These are phyloP conservation scores for Tricholomella constricta DNA, from an alignment of 768 basidiomycete species.

Conservation along the genomic window DNA sequence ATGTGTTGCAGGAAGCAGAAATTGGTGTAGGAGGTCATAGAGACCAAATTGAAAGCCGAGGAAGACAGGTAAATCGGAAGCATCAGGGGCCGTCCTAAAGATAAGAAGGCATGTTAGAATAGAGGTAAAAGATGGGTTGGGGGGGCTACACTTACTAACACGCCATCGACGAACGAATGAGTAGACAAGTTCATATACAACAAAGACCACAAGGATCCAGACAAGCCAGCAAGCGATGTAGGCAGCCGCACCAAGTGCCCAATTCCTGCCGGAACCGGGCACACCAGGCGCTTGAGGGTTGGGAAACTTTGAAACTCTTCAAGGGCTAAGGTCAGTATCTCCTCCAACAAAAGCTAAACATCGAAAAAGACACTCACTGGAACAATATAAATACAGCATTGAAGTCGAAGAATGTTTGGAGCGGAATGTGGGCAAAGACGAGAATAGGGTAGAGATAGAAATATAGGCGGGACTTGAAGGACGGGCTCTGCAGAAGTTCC, in stretches of 20 bases:
- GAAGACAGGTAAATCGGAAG: conserved; percentile 84
- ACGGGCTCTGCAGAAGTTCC: conserved; percentile 65
- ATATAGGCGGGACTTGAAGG: conserved; percentile 53
- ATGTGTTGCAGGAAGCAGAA: conserved; percentile 86
- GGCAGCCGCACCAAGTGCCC: conserved; percentile 81
- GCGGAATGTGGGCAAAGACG: conserved; percentile 67
- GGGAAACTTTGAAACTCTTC: conserved; percentile 74
- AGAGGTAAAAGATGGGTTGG: conserved; percentile 19
- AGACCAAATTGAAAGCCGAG: conserved; percentile 71
- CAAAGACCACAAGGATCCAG: conserved; percentile 71
- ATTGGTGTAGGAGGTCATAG: conserved; percentile 78
- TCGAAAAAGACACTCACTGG: conserved; percentile 58
- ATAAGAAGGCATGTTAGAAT: conserved; percentile 3
- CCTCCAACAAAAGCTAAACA: conserved; percentile 3
- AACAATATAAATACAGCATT: conserved; percentile 83
- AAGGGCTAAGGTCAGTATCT: conserved; percentile 4
- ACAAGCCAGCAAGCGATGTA: conserved; percentile 81
- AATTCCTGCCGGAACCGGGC: conserved; percentile 72
- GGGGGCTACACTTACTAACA: conserved; percentile 58
- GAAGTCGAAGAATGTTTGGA: conserved; percentile 88
- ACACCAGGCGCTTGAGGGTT: conserved; percentile 69
- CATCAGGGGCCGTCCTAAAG: conserved; percentile 77
- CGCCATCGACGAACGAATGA: conserved; percentile 78
- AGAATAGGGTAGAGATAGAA: conserved; percentile 73
- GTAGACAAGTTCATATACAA: conserved; percentile 78